Conservation (phyloP, 2,329 filamentous ascomycete species). For the Emericellopsis atlantica region DNA sequence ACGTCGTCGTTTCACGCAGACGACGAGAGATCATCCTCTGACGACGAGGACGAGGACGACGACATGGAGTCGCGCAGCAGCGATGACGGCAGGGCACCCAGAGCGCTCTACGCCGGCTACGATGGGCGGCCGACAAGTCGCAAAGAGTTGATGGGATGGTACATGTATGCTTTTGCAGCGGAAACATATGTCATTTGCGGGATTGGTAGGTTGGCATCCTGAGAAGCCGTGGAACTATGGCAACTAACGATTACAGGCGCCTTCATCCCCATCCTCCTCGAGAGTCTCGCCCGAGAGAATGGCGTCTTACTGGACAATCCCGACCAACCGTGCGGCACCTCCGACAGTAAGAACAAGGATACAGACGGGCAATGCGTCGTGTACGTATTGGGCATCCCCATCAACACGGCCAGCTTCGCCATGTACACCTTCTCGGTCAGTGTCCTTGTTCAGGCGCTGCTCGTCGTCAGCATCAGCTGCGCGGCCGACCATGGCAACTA, state of each 20-base stretch:
- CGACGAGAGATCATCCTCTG: constrained; percentile 48
- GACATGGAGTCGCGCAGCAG: constrained; percentile 25
- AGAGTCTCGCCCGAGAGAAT: constrained; percentile 85
- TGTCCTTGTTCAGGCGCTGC: constrained; percentile 74
- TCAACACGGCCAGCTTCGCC: constrained; percentile 94
- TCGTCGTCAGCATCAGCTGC: constrained; percentile 93
- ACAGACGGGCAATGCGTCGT: constrained; percentile 66
- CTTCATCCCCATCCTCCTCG: constrained; percentile 91
- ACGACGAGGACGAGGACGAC: constrained; percentile 11
- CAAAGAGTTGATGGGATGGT: constrained; percentile 88
- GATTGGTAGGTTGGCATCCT: constrained; percentile 40
- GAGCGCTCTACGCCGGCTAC: constrained; percentile 60
- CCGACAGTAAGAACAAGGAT: constrained; percentile 37
- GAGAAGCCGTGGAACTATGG: neutral
- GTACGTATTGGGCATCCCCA: constrained; percentile 65
- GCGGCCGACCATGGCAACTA: constrained; percentile 90
- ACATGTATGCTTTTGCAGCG: constrained; percentile 89
- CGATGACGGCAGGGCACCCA: constrained; percentile 11
- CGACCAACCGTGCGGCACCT: constrained; percentile 59
- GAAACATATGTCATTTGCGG: constrained; percentile 89
- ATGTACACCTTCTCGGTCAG: constrained; percentile 97
- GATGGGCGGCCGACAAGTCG: constrained; percentile 78
- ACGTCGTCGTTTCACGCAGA: constrained; percentile 56
- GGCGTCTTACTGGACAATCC: constrained; percentile 75
- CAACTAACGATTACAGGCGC: constrained; percentile 43